A percentile compares a stretch with the other conserved stretches of the same genome.
phyloP scores from a whole-genome alignment of 768 basidiomycete species.

The Neoboletus brunneissimus region DNA sequence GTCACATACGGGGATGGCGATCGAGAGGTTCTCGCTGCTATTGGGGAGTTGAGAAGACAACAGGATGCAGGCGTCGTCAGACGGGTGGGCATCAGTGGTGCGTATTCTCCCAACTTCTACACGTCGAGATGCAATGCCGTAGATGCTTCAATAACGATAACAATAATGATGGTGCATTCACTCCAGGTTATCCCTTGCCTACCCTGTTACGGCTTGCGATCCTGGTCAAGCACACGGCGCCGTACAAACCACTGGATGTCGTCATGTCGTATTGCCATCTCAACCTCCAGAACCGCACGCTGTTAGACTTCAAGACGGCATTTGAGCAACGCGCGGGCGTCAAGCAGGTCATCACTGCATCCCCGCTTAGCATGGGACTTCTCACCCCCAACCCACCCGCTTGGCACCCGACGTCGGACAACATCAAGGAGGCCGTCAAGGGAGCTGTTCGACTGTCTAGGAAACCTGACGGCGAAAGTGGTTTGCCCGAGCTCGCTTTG shows the following conservation, averaged over 20 bases:
- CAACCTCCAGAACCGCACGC: slow-evolving; percentile 67
- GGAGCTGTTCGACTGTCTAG: slow-evolving; percentile 34
- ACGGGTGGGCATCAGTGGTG: slow-evolving; percentile 79
- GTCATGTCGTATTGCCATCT: slow-evolving; percentile 82
- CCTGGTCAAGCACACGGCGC: slow-evolving; percentile 62
- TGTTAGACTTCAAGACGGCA: slow-evolving; percentile 52
- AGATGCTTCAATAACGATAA: no score
- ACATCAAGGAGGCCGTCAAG: slow-evolving; percentile 42
- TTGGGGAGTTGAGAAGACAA: slow-evolving; percentile 60
- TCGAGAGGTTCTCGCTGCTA: slow-evolving; percentile 63
- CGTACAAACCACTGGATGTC: slow-evolving; percentile 71
- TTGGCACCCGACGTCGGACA: slow-evolving; percentile 77
- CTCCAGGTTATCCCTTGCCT: slow-evolving; percentile 73
- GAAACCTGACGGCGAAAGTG: slow-evolving; percentile 39
- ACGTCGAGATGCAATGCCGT: background rate
- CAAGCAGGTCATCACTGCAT: slow-evolving; percentile 68
- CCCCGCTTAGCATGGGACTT: slow-evolving; percentile 83
- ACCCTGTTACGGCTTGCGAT: slow-evolving; percentile 81
- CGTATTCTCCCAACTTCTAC: slow-evolving; percentile 4
- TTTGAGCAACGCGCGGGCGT: slow-evolving; percentile 65
- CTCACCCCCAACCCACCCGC: slow-evolving; percentile 53
- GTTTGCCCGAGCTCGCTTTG: slow-evolving; percentile 62
- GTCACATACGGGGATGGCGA: slow-evolving; percentile 68
- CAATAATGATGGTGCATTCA: background rate
- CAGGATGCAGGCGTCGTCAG: slow-evolving; percentile 71